Evolutionary conservation across 192 early-diverging fungal genomes (phyloP), one percentile per base, ranked within the genome.

Genomic region (Coemansia sp.): DNA sequence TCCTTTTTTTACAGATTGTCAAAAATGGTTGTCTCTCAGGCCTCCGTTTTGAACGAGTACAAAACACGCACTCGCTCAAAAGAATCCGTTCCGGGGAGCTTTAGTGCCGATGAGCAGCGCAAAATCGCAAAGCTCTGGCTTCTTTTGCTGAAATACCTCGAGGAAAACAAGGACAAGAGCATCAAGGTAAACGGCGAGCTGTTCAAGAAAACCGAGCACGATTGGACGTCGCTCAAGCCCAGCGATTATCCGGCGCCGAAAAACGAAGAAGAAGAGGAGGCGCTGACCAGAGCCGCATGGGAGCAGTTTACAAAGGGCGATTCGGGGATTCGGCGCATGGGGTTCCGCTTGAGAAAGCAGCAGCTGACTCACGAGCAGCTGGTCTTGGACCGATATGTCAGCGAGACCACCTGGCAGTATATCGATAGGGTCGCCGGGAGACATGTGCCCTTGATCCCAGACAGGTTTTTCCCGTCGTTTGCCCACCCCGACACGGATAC

Each of bases 361-460:
- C 35, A 65, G 19, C 56, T 62, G 16, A 63, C 29, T 14, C 61
- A 24, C 14, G 61, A 77, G 32, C 54, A 58, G 50, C 58, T 61
- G 25, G 42, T 56, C 1, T 55, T 77, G 4, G 74, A 77, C 32
- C 58, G 75, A 9, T 53, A 69, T 29, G 75, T 78, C 4, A 66
- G 60, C 45, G 75, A 78, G 56, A 78, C 75, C 24, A 69, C 67
- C 6, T 70, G 71, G 50, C 66, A 78, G 57, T 64, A 68, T 22
- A 23, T 72, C 1, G 48, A 78, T 42, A 67, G 75, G 6, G 49
- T 50, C 4, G n/a, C 48, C 13, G 64, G 70, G 0, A 36, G 61
- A 30, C 63, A 69, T 22, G 64, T 78, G 1, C 29, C 49, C 7
- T 39, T 78, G 9, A 46, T 78, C 20, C 75, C 75, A 9, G 64